Conservation (phyloP, 2,329 filamentous ascomycete genomes). For the Monosporascus sp. region DNA sequence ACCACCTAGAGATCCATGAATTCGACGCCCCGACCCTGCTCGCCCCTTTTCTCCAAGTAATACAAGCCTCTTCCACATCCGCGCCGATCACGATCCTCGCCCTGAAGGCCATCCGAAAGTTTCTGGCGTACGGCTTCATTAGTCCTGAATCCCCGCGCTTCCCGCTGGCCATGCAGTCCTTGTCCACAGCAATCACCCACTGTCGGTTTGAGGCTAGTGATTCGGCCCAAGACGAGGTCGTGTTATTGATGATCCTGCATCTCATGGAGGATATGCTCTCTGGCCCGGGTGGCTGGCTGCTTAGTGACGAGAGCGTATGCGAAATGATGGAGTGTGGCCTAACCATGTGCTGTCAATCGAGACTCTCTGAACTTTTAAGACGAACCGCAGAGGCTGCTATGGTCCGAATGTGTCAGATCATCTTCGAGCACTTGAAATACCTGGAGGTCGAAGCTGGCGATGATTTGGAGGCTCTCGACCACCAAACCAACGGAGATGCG, state of each 20-base stretch:
- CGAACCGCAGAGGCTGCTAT: slow-evolving; percentile 93
- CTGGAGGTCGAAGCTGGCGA: slow-evolving; percentile 71
- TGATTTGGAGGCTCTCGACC: slow-evolving; percentile 60
- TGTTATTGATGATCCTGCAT: slow-evolving; percentile 87
- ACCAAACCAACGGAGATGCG: slow-evolving; percentile 61
- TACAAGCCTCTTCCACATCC: slow-evolving; percentile 91
- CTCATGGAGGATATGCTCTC: slow-evolving; percentile 99
- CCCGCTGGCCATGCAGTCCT: slow-evolving; percentile 84
- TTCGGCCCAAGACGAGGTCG: slow-evolving; percentile 89
- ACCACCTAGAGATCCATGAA: slow-evolving; percentile 63
- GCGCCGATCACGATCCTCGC: slow-evolving; percentile 94
- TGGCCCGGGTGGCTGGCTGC: slow-evolving; percentile 80
- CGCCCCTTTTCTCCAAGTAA: slow-evolving; percentile 92
- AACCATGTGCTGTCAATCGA: slow-evolving; percentile 92
- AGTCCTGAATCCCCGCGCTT: slow-evolving; percentile 80
- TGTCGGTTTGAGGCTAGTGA: slow-evolving; percentile 97
- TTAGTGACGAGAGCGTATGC: slow-evolving; percentile 98
- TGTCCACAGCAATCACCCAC: slow-evolving; percentile 93
- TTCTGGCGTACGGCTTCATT: slow-evolving; percentile 92
- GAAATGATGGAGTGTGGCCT: slow-evolving; percentile 99
- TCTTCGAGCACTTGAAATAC: slow-evolving; percentile 88
- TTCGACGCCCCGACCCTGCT: slow-evolving; percentile 89
- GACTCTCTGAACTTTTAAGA: slow-evolving; percentile 84
- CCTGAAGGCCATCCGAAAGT: slow-evolving; percentile 89
- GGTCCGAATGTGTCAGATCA: slow-evolving; percentile 98